Evolutionary conservation across 257 asterid genomes (phyloP).

Genomic region (Solanum sejunctum): DNA sequence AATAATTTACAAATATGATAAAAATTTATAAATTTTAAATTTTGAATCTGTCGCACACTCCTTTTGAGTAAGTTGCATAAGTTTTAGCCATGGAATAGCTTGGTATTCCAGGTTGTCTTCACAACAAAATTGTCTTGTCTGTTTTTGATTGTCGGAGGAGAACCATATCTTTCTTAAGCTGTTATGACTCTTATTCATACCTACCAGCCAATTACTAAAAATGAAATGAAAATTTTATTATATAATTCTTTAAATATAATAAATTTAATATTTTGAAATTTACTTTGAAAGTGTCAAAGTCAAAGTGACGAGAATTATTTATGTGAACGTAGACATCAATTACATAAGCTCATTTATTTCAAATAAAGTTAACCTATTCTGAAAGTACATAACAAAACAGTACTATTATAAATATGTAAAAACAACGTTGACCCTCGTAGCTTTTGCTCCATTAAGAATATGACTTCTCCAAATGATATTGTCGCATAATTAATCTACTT

Average conservation of each 20-base stretch:
- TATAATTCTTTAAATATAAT: too few species aligned
- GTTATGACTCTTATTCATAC: slow-evolving; percentile 19
- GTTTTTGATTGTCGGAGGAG: background rate
- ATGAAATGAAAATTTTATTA: too few species aligned
- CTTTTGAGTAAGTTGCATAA: background rate
- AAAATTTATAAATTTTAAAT: background rate
- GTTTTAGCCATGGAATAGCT: background rate
- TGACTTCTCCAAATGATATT: background rate
- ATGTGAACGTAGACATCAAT: background rate
- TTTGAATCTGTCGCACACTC: background rate
- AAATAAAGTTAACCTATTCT: background rate
- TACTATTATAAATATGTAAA: background rate
- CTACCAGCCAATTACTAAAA: slow-evolving; percentile 6
- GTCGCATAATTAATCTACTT: background rate
- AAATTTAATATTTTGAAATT: too few species aligned
- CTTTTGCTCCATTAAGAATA: background rate
- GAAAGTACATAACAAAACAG: background rate
- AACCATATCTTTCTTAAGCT: background rate
- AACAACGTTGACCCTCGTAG: background rate
- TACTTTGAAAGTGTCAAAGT: background rate
- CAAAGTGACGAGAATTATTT: background rate
- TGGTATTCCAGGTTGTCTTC: slow-evolving; percentile 8
- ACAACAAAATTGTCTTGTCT: background rate
- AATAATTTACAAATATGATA: background rate
- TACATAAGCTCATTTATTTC: background rate